A percentile compares a stretch with the other conserved stretches of the same genome.
Conservation (phyloP, 768 basidiomycete species). For the Podaxis carcinomalis region DNA sequence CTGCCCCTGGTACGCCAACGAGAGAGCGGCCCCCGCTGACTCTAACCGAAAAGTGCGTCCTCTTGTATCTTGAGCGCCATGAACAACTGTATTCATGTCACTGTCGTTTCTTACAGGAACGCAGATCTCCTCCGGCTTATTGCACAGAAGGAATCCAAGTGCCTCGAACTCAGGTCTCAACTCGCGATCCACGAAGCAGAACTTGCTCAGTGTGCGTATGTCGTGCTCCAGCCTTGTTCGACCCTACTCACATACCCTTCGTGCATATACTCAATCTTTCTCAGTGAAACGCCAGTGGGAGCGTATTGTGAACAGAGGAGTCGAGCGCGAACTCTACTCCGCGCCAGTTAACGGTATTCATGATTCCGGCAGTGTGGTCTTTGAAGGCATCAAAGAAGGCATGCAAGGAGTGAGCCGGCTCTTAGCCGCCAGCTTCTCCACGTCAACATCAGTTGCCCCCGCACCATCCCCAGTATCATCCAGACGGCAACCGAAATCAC, state of each 20-base stretch:
- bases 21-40: conserved; percentile 48
- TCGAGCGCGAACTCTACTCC: conserved; percentile 30
- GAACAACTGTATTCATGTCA: neutral
- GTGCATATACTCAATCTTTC: neutral
- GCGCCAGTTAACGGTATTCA: neutral
- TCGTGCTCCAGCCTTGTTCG: neutral
- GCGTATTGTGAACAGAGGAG: conserved; percentile 65
- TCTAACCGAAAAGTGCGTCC: conserved; percentile 65
- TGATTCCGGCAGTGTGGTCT: conserved; percentile 11
- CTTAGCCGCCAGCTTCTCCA: conserved; percentile 41
- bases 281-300: conserved; percentile 84
- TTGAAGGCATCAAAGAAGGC: conserved; percentile 64
- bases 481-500: conserved; percentile 1
- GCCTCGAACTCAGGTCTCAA: conserved; percentile 75
- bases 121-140: conserved; percentile 79
- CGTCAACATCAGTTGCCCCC: conserved; percentile 7
- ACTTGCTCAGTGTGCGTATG: conserved; percentile 51
- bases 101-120: conserved; percentile 44
- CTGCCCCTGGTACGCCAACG: conserved; percentile 4
- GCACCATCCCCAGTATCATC: neutral
- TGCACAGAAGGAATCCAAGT: conserved; percentile 82
- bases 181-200: conserved; percentile 71
- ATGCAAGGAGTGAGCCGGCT: conserved; percentile 57
- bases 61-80: neutral
- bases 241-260: neutral